phyloP scores from a whole-genome alignment of 768 basidiomycete genomes.

The Crucibulum laeve region DNA sequence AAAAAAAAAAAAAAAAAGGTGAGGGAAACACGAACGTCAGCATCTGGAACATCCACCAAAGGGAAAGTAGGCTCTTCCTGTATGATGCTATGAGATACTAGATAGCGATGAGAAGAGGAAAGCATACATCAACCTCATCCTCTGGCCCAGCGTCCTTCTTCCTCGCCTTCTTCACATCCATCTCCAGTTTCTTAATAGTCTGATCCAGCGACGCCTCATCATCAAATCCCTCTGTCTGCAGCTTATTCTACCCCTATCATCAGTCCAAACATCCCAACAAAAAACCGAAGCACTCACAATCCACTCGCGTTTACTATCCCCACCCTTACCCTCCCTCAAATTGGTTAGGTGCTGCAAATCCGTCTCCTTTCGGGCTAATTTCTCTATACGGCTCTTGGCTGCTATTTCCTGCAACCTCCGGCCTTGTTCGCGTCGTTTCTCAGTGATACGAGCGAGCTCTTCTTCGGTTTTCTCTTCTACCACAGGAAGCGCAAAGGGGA shows the following conservation, averaged over 20 bases:
- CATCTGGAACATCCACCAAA: slow-evolving; percentile 87
- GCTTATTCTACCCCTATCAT: slow-evolving; percentile 36
- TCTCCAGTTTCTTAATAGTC: slow-evolving; percentile 83
- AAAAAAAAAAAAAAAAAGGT: neutral
- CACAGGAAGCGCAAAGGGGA: slow-evolving; percentile 68
- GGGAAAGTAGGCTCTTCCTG: slow-evolving; percentile 87
- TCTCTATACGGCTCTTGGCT: slow-evolving; percentile 79
- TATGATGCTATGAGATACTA: slow-evolving; percentile 2
- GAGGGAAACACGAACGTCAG: slow-evolving; percentile 53
- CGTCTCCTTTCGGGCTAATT: slow-evolving; percentile 76
- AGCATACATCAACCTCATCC: slow-evolving; percentile 48
- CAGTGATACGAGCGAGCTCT: slow-evolving; percentile 71
- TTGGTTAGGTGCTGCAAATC: slow-evolving; percentile 64
- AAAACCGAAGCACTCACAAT: slow-evolving; percentile 33
- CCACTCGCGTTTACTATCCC: slow-evolving; percentile 74
- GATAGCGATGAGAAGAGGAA: neutral
- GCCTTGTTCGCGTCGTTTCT: slow-evolving; percentile 83
- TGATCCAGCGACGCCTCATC: slow-evolving; percentile 77
- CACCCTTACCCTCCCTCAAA: slow-evolving; percentile 57
- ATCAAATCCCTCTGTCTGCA: slow-evolving; percentile 68
- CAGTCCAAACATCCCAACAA: slow-evolving; percentile 1
- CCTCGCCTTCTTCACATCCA: slow-evolving; percentile 66
- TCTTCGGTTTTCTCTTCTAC: slow-evolving; percentile 89
- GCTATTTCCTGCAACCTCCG: slow-evolving; percentile 88
- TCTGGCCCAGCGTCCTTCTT: slow-evolving; percentile 71